A percentile compares a stretch with the other conserved stretches of the same genome.
Conservation (phyloP, 73 alveolate genomes). For the Tetrahymena borealis region DNA sequence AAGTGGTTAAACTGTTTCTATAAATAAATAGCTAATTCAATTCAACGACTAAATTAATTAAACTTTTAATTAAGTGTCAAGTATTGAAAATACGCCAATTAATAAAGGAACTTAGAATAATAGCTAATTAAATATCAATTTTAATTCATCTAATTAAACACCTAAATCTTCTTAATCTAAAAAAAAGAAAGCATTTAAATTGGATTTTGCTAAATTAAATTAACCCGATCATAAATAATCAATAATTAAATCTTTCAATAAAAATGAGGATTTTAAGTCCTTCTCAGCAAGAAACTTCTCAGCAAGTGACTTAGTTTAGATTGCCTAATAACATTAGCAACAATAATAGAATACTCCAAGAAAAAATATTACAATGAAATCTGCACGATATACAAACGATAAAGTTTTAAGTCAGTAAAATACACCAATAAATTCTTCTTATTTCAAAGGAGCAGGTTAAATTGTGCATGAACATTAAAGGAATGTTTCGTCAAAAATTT, state of each 20-base stretch:
- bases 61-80: not conserved
- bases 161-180: not conserved
- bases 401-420: not conserved
- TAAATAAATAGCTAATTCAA: too few relatives aligned
- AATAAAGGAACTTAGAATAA: not conserved
- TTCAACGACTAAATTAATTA: not conserved
- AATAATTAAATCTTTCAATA: not conserved
- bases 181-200: not conserved
- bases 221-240: not conserved
- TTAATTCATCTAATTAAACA: not conserved
- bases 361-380: not conserved
- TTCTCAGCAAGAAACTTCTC: not conserved
- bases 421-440: not conserved
- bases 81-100: not conserved
- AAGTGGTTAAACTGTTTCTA: too few relatives aligned
- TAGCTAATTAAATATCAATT: not conserved
- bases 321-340: too few relatives aligned
- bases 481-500: too few relatives aligned
- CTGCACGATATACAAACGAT: not conserved
- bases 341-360: not conserved
- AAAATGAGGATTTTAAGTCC: too few relatives aligned
- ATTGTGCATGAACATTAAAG: too few relatives aligned
- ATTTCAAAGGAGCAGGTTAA: not conserved
- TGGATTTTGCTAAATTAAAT: not conserved
- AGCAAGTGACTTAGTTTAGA: too few relatives aligned